Percentiles rank a stretch among this genome's conserved stretches.
Conservation (phyloP, 1,284 basidiomycete species). For the Peniophora sp. region DNA sequence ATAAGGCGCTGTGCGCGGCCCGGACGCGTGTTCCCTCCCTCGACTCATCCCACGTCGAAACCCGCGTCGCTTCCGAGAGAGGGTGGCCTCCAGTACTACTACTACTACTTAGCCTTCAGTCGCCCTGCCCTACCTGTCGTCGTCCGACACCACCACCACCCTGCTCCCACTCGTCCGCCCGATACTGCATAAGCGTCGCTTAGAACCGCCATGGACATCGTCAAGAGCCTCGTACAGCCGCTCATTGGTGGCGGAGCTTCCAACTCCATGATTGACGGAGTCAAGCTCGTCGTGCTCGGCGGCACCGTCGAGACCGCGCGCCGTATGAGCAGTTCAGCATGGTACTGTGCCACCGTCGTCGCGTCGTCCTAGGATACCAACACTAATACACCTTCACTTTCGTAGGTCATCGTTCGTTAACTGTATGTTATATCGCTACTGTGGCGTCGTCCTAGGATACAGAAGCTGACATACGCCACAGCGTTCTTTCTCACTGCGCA, state of each 20-base stretch:
- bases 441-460: conserved; percentile 7
- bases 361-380: too few relatives aligned
- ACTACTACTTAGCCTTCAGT: too few relatives aligned
- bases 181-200: too few relatives aligned
- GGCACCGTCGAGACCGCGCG: conserved; percentile 80
- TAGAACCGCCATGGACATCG: conserved; percentile 53
- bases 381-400: not conserved
- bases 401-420: conserved; percentile 72
- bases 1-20: too few relatives aligned
- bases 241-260: conserved; percentile 67
- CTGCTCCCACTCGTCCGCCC: too few relatives aligned
- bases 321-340: conserved; percentile 71
- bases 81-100: too few relatives aligned
- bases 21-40: too few relatives aligned
- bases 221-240: conserved; percentile 75
- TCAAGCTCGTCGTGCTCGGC: conserved; percentile 79
- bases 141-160: too few relatives aligned
- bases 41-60: too few relatives aligned
- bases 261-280: conserved; percentile 72
- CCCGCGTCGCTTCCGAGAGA: too few relatives aligned
- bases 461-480: conserved; percentile 22
- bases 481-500: conserved; percentile 82
- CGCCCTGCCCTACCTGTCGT: too few relatives aligned
- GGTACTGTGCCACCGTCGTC: conserved; percentile 30
- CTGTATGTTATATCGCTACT: conserved; percentile 41